Conservation (phyloP, 2,329 filamentous ascomycete genomes). For the Aspergillus aculeatinus region DNA sequence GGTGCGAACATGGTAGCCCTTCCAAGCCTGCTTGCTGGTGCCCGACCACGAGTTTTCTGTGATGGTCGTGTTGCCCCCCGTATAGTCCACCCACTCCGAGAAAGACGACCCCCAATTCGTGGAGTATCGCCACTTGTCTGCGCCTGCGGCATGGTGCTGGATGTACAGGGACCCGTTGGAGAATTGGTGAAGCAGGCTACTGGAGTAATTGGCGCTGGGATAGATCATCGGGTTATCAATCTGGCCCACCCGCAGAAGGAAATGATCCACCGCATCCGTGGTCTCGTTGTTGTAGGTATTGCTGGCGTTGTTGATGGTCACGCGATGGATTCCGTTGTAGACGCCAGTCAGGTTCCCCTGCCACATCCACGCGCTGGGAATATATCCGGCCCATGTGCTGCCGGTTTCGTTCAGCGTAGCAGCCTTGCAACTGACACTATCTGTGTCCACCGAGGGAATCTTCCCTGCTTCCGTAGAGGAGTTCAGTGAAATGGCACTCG, state of each 20-base stretch:
- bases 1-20: slow-evolving; percentile 59
- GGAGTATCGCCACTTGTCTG: slow-evolving; percentile 61
- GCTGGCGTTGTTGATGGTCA: slow-evolving; percentile 56
- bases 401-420: slow-evolving; percentile 31
- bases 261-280: slow-evolving; percentile 55
- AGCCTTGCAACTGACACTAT: slow-evolving; percentile 46
- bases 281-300: slow-evolving; percentile 41
- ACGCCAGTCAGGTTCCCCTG: slow-evolving; percentile 54
- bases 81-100: slow-evolving; percentile 58
- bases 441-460: slow-evolving; percentile 43
- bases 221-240: slow-evolving; percentile 60
- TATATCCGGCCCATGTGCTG: slow-evolving; percentile 46
- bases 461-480: slow-evolving; percentile 52
- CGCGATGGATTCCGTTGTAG: slow-evolving; percentile 58
- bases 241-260: slow-evolving; percentile 60
- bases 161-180: slow-evolving; percentile 47
- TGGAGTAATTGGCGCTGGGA: slow-evolving; percentile 58
- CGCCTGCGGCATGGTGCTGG: slow-evolving; percentile 58
- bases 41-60: slow-evolving; percentile 55
- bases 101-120: slow-evolving; percentile 61
- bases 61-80: slow-evolving; percentile 51
- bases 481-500: slow-evolving; percentile 48
- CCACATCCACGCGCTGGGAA: slow-evolving; percentile 56
- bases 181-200: slow-evolving; percentile 49
- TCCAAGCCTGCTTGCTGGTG: slow-evolving; percentile 56